Evolutionary conservation across 2,329 filamentous ascomycete species (phyloP).

Genomic region (Albifimbria verrucaria): DNA sequence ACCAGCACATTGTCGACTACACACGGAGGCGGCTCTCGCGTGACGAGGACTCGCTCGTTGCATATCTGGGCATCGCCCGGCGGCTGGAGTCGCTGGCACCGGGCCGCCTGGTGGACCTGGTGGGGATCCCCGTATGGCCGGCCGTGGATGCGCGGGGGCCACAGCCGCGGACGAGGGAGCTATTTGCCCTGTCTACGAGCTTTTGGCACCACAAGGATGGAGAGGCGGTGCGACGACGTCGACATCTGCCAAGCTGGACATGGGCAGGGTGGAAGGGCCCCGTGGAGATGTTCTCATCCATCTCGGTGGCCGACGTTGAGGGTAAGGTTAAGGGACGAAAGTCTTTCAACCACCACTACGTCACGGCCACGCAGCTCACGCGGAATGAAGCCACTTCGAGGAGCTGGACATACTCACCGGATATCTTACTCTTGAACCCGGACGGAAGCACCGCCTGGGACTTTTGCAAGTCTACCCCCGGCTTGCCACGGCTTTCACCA

Average conservation of each 20-base stretch:
- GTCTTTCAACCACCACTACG: slow-evolving; percentile 31
- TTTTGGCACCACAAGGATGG: slow-evolving; percentile 33
- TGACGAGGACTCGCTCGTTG: slow-evolving; percentile 30
- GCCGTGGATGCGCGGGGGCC: slow-evolving; percentile 15
- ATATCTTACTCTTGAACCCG: slow-evolving; percentile 23
- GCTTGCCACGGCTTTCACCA: slow-evolving; percentile 18
- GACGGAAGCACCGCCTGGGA: slow-evolving; percentile 29
- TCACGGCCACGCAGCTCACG: slow-evolving; percentile 29
- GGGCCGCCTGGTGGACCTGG: slow-evolving; percentile 24
- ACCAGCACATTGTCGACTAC: slow-evolving; percentile 30
- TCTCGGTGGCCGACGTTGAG: slow-evolving; percentile 26
- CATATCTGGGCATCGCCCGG: slow-evolving; percentile 27
- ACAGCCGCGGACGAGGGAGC: slow-evolving; percentile 23
- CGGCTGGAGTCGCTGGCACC: slow-evolving; percentile 26
- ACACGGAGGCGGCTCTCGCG: slow-evolving; percentile 23
- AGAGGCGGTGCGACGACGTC: slow-evolving; percentile 19
- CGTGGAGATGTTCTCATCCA: slow-evolving; percentile 30
- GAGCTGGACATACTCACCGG: slow-evolving; percentile 31
- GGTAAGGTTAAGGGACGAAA: slow-evolving; percentile 24
- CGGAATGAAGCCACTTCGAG: slow-evolving; percentile 26
- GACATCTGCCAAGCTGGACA: slow-evolving; percentile 32
- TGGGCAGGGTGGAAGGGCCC: slow-evolving; percentile 33
- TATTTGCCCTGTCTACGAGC: slow-evolving; percentile 30
- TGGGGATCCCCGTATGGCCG: slow-evolving; percentile 30
- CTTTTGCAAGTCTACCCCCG: slow-evolving; percentile 17